These are phyloP conservation scores for Eucalyptus albens DNA, from an alignment of 345 rosid species.

Conservation along the genomic window DNA sequence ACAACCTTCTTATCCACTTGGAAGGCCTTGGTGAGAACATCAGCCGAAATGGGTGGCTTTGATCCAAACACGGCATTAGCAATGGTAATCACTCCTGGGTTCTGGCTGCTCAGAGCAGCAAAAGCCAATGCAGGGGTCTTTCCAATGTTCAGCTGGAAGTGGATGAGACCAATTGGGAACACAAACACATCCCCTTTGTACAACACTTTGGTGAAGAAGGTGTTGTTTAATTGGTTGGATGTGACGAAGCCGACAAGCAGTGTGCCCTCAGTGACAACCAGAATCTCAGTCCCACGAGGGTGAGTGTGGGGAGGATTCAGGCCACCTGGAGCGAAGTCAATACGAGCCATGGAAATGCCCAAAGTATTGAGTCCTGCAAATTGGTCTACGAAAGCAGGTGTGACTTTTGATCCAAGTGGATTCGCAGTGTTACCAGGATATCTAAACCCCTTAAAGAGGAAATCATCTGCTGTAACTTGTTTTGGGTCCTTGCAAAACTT, in stretches of 20 bases:
- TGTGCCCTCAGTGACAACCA: neutral
- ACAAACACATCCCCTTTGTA: constrained; percentile 1
- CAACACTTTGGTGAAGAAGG: neutral
- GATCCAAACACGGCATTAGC: neutral
- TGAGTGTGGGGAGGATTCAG: constrained; percentile 6
- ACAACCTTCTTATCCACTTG: neutral
- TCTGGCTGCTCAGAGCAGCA: neutral
- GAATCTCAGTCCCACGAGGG: constrained; percentile 1
- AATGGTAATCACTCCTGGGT: neutral
- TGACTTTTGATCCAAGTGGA: neutral
- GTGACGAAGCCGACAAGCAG: constrained; percentile 5
- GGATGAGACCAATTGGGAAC: constrained; percentile 2
- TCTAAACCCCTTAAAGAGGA: neutral
- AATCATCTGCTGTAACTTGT: neutral
- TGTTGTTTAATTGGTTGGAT: constrained; percentile 3
- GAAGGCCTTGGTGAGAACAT: constrained; percentile 1
- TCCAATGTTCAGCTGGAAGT: constrained; percentile 7
- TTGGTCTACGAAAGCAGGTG: neutral
- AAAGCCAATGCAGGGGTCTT: constrained; percentile 1
- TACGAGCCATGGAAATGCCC: neutral
- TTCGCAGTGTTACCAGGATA: neutral
- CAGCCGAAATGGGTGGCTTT: neutral
- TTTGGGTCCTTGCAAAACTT: constrained; percentile 4
- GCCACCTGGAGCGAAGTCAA: neutral
- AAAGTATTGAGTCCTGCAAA: constrained; percentile 3